A percentile compares a stretch with the other conserved stretches of the same genome.
Conservation (phyloP, 345 rosid genomes). For the Hypericum perforatum region DNA sequence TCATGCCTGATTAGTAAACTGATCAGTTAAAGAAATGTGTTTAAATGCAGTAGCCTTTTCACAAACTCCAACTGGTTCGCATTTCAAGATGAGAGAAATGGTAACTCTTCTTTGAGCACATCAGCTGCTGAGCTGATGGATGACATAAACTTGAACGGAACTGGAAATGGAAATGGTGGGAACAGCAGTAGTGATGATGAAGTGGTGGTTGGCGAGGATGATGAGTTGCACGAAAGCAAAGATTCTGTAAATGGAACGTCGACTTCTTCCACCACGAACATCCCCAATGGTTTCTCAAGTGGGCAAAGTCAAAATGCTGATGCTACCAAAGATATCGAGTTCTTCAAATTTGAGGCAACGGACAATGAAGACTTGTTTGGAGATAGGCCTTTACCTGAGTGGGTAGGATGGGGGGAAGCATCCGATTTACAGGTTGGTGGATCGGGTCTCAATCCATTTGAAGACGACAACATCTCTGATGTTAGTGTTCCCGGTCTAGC, state of each 20-base stretch:
- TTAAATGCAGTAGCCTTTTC: conserved; percentile 53
- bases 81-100: conserved; percentile 70
- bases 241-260: conserved; percentile 35
- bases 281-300: conserved; percentile 23
- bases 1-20: background rate
- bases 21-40: background rate
- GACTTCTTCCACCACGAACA: conserved; percentile 38
- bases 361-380: conserved; percentile 47
- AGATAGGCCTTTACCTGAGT: conserved; percentile 55
- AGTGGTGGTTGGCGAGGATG: conserved; percentile 75
- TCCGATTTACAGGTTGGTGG: conserved; percentile 49
- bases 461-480: conserved; percentile 37
- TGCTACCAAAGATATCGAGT: conserved; percentile 29
- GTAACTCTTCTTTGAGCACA: conserved; percentile 37
- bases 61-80: conserved; percentile 98
- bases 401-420: conserved; percentile 84
- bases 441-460: conserved; percentile 57
- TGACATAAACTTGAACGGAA: conserved; percentile 59
- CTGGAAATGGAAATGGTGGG: conserved; percentile 43
- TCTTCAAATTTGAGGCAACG: conserved; percentile 49
- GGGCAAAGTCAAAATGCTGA: conserved; percentile 26
- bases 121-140: conserved; percentile 66
- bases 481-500: conserved; percentile 20
- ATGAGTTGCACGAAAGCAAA: conserved; percentile 47
- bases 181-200: conserved; percentile 87